phyloP scores from a whole-genome alignment of 345 rosid genomes.

The Eucalyptus viminalis region DNA sequence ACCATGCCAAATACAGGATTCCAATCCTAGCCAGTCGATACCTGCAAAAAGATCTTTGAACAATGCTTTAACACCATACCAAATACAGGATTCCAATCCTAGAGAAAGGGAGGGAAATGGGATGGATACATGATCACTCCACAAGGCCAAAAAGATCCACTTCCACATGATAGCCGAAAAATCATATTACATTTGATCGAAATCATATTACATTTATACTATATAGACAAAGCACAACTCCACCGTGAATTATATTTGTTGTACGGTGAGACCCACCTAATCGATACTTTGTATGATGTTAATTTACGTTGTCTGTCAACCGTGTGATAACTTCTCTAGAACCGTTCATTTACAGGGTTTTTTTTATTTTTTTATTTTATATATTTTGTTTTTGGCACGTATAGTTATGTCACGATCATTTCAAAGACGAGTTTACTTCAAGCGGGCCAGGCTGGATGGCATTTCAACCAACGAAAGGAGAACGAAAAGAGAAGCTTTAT shows the following conservation, averaged over 20 bases:
- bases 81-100: no score
- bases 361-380: no score
- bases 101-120: no score
- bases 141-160: not conserved
- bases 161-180: not conserved
- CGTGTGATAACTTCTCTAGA: not conserved
- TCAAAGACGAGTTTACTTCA: not conserved
- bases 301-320: not conserved
- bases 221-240: not conserved
- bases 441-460: no score
- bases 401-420: not conserved
- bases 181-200: not conserved
- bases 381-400: not conserved
- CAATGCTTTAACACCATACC: no score
- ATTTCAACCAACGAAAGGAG: not conserved
- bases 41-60: no score
- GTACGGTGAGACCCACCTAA: not conserved
- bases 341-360: no score
- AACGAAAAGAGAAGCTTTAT: not conserved
- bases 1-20: not conserved
- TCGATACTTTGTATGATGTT: fast-evolving
- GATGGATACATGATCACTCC: no score
- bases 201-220: not conserved
- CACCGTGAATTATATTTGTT: fast-evolving
- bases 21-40: not conserved